Evolutionary conservation across 192 early-diverging fungal genomes (phyloP), one percentile per base, ranked within the genome.

Genomic region (Umbelopsis ramanniana): DNA sequence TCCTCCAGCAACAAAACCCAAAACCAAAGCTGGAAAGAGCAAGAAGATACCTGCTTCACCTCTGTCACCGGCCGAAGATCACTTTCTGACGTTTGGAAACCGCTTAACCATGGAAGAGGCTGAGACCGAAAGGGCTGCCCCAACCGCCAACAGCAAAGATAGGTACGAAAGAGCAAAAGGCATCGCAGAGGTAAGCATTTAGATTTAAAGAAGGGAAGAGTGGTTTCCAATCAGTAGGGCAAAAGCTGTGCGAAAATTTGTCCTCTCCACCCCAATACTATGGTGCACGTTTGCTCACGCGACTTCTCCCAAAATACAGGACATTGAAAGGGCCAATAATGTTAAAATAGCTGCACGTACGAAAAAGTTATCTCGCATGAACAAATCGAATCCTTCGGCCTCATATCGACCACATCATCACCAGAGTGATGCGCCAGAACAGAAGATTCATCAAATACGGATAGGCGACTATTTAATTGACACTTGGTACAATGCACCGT

Each of bases 401-500:
- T 11, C 57, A 37, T 33, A 63, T 63, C 57, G 57, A 37, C 57
- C 57, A 12, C 57, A 63, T 17, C 57, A n/a, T n/a, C n/a, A 60
- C 33, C 15, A 22, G 15, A 29, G 9, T 2, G 57, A 63, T 5
- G 29, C 33, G 19, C 29, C 14, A n/a, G 57, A 63, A 14, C 57
- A 63, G 2, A 81, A 85, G 53, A 88, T 97, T 71, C 89, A 89
- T 50, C 79, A 84, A 46, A 96, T 99, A 48, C 83, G 84, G 3
- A 88, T 99, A 67, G 97, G 97, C 12, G 80, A 78, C 21, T 96
- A 85, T 78, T 82, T 90, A 63, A 96, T 99, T 54, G 87, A 95
- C 76, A 94, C 94, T 3, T 99, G 97, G 97, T 99, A 96, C 74
- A 80, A 89, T 7, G 92, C 97, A 24, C 96, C 97, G 10, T 99